Base-by-base conservation (phyloP, 225 moss, liverwort and hornwort genomes). In the Sphagnum tenellum region DNA sequence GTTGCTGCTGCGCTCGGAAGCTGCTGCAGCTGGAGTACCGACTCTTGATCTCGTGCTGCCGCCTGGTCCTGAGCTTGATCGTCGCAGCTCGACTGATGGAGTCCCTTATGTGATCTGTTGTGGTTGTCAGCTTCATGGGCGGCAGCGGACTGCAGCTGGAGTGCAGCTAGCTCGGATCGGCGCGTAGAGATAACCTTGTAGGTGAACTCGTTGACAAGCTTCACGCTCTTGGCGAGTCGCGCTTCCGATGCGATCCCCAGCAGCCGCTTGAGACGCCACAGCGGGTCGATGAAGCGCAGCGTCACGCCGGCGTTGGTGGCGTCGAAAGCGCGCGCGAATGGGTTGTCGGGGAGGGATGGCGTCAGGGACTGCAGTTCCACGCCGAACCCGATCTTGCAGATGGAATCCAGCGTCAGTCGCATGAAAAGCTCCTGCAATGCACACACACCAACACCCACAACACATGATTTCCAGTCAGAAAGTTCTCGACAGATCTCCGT, bases 321-420 rank as follows among this genome's bases (percentile, higher is more conserved):
- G 44, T 75, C 61, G 44, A 66, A 66, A 3, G 61, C 65, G 11
- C 55, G 13, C 12, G 60, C 66, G 45, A 75, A 75, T 7, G 46
- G 44, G 46, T 57, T 61, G 12, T 59, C 46, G 3, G 50, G 58
- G 4, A 59, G 9, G 1, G 9, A 44, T 10, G 55, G 5, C 48
- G 57, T 3, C 64, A 46, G 12, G 13, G 55, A 59, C 56, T 60
- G 10, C 51, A 47, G 58, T 44, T 69, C 51, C 12, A 65, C 57
- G 4, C 74, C 74, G 44, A 70, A 69, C 5, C 64, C 66, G 2
- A 70, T 66, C 56, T 75, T 70, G 5, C 70, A 70, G 14, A 67
- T 59, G 4, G 75, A 61, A 45, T 70, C 70, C 11, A 70, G 55
- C 4, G 75, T 66, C n/a, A 61, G 10, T 48, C 66, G 49, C 60